Base-by-base conservation (phyloP, 345 rosid species). In the Garcia nutans region DNA sequence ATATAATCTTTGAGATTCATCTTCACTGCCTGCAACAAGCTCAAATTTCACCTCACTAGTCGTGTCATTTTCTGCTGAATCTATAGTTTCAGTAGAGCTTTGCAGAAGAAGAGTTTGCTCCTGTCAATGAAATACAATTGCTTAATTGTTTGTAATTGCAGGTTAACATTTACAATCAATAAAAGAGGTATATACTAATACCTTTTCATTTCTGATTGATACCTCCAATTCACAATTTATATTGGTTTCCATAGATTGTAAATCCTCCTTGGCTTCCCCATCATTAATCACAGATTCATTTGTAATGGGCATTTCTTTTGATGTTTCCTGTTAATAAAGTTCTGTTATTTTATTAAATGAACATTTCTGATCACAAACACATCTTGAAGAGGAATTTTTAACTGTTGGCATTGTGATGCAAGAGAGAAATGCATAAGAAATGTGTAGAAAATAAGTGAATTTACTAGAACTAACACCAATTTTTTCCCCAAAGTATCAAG, bases 311-410 rank as follows among this genome's bases (percentile, higher is more conserved):
- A 20, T 26, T 19, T 63, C 65, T 56, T 16, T 33, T 55, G 50
- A 81, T 6, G 58, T 66, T 54, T 72, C 84, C 89, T 86, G 85
- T 71, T 73, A 55, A 82, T 2, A 68, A 6, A 74, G 65, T 72
- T 62, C 60, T 23, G 65, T n/a, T 57, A 71, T 76, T 77, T 47
- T 5, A 7, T 13, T 33, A 10, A 67, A 67, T 23, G 16, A 58
- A 42, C 2, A 9, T 50, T 67, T 49, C 33, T 57, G 11, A n/a
- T 52, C 28, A 3, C n/a, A 61, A 20, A 19, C 24, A 13, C 23
- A 49, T 78, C 45, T n/a, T n/a, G 41, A 37, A 37, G 41, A 37
- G 41, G 7, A 37, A 37, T 37, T 37, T 37, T 37, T 2, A 37
- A 37, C 47, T 62, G 28, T 31, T 1, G 28, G 8, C 28, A 23